A percentile compares a stretch with the other conserved stretches of the same genome.
These are phyloP conservation scores for Irineochytrium annulatum DNA, from an alignment of 192 early-diverging fungal genomes.

Conservation along the genomic window DNA sequence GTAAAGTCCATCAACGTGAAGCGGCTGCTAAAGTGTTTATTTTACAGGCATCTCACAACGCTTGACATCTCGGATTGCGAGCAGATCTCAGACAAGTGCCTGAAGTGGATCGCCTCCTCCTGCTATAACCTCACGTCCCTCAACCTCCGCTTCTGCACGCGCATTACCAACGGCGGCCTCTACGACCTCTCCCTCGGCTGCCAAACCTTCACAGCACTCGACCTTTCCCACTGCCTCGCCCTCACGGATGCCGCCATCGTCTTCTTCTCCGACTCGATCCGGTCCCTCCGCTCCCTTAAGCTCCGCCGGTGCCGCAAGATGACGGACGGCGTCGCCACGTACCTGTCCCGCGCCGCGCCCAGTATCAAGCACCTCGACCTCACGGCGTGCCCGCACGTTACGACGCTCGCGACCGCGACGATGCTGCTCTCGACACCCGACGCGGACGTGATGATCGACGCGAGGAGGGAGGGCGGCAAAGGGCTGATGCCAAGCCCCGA, in stretches of 20 bases:
- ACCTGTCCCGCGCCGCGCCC: constrained; percentile 25
- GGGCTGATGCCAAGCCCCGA: constrained; percentile 14
- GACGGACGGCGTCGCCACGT: constrained; percentile 33
- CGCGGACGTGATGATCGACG: constrained; percentile 13
- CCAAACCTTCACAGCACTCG: constrained; percentile 36
- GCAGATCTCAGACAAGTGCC: constrained; percentile 45
- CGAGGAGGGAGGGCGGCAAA: too few relatives aligned
- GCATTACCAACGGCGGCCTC: constrained; percentile 46
- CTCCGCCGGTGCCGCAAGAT: constrained; percentile 40
- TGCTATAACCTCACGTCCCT: constrained; percentile 34
- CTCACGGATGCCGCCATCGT: constrained; percentile 43
- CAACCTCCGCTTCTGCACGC: constrained; percentile 43
- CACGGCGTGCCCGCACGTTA: constrained; percentile 33
- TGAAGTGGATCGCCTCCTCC: constrained; percentile 47
- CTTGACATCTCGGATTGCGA: constrained; percentile 47
- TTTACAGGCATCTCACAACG: constrained; percentile 21
- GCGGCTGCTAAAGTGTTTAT: background rate
- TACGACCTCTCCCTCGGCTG: constrained; percentile 43
- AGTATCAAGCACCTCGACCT: constrained; percentile 22
- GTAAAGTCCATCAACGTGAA: too few relatives aligned
- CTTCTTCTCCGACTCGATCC: constrained; percentile 33
- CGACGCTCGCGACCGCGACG: constrained; percentile 8
- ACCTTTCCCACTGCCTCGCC: constrained; percentile 38
- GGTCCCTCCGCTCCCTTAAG: constrained; percentile 24
- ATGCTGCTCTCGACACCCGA: constrained; percentile 6